Evolutionary conservation across 257 asterid species (phyloP).

Genomic region (Rubia yunnanensis): DNA sequence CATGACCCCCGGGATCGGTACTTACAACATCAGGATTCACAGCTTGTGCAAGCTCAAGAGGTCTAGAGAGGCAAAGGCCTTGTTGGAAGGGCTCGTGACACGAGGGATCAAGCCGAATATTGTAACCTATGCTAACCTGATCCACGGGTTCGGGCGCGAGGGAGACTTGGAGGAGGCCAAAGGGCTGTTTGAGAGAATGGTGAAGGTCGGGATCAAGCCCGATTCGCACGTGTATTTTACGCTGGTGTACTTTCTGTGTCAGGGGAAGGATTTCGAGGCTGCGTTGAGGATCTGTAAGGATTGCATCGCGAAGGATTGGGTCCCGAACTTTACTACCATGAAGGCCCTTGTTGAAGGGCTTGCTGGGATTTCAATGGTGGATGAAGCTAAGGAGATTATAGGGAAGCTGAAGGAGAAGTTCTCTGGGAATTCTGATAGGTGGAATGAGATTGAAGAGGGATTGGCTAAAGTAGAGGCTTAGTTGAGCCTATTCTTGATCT

Average conservation of each 20-base stretch:
- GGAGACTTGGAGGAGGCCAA: constrained; percentile 54
- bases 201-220: constrained; percentile 31
- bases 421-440: constrained; percentile 35
- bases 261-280: constrained; percentile 47
- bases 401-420: constrained; percentile 51
- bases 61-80: constrained; percentile 62
- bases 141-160: constrained; percentile 59
- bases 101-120: constrained; percentile 49
- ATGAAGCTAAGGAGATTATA: constrained; percentile 54
- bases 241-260: constrained; percentile 48
- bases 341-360: constrained; percentile 68
- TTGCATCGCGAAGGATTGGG: constrained; percentile 54
- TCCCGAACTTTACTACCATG: constrained; percentile 61
- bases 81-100: constrained; percentile 50
- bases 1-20: constrained; percentile 35
- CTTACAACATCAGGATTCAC: constrained; percentile 57
- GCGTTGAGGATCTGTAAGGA: constrained; percentile 42
- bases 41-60: constrained; percentile 67
- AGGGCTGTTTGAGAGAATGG: constrained; percentile 48
- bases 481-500: background rate
- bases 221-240: constrained; percentile 52
- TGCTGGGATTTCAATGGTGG: constrained; percentile 42
- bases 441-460: constrained; percentile 65
- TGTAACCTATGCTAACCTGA: constrained; percentile 47
- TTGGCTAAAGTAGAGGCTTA: constrained; percentile 36